phyloP scores from a whole-genome alignment of 805 yeast genomes.

The Blastobotrys terrestris region DNA sequence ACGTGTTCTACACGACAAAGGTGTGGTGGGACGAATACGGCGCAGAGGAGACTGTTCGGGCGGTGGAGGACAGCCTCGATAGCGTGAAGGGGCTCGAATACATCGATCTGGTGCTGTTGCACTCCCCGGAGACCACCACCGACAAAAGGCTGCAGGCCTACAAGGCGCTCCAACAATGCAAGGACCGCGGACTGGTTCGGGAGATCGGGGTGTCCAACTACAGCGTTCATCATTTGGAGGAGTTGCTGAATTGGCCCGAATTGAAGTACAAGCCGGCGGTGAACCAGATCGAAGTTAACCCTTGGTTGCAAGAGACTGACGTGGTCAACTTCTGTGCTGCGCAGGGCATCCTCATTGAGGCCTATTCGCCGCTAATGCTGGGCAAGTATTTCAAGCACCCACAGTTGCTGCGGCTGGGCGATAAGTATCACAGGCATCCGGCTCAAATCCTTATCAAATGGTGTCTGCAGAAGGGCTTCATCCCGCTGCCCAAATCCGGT shows the following conservation, averaged over 20 bases:
- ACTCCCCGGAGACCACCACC: conserved; percentile 37
- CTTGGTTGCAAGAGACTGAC: conserved; percentile 70
- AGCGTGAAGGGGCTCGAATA: conserved; percentile 42
- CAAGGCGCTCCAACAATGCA: conserved; percentile 49
- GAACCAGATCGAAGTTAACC: conserved; percentile 78
- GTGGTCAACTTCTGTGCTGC: conserved; percentile 48
- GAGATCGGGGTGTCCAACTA: conserved; percentile 61
- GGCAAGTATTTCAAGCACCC: conserved; percentile 50
- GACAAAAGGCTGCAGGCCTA: conserved; percentile 42
- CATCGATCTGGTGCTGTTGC: conserved; percentile 65
- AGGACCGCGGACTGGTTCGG: conserved; percentile 43
- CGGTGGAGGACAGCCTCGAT: conserved; percentile 53
- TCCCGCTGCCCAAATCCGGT: conserved; percentile 63
- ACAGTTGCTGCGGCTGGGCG: conserved; percentile 43
- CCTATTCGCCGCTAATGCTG: conserved; percentile 68
- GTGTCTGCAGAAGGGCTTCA: conserved; percentile 65
- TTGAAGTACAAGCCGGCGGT: conserved; percentile 55
- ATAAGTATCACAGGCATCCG: conserved; percentile 42
- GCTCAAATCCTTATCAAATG: conserved; percentile 68
- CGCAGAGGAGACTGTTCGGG: conserved; percentile 26
- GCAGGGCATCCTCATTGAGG: conserved; percentile 53
- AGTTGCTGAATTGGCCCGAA: conserved; percentile 42
- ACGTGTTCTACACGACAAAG: conserved; percentile 54
- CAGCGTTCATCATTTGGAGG: conserved; percentile 50
- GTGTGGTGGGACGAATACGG: conserved; percentile 65